Base-by-base conservation (phyloP, 768 basidiomycete genomes). In the Leccinum fibrillosum region DNA sequence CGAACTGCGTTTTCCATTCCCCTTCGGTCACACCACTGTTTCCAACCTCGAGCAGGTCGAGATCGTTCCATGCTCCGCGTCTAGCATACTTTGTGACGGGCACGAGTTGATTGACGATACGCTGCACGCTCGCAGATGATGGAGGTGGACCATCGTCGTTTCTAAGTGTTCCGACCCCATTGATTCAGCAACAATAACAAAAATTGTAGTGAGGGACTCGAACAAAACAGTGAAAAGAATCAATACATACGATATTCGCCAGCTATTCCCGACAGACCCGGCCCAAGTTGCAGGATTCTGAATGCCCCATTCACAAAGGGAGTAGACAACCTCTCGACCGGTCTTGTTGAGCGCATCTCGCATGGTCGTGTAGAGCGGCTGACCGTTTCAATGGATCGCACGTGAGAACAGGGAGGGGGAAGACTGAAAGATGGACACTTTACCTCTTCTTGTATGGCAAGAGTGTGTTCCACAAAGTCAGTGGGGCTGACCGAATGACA, bases 21-120 rank as follows among this genome's bases (percentile, higher is more conserved):
- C 17, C 32, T 42, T 34, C 58, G 0, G 79, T 78, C 34, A 82
- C 55, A 4, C 77, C 78, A 4, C 64, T 49, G 57, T 82, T 82
- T 6, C 82, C 81, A 19, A 83, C 81, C 63, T 82, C 80, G 34
- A 84, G 73, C 72, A 83, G 68, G 64, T 83, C 82, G 21, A 83
- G 70, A 64, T 84, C 82, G 60, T 80, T 80, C 75, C 75, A 79
- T 32, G 69, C 73, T 19, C 79, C 81, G 1, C 72, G 78, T 35
- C 75, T 74, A 23, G 82, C 77, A 59, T 80, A 82, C 53, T 73
- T 72, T 26, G 80, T 78, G 25, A 82, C 75, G 4, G 81, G 82
- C 5, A 82, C 82, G 1, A 63, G 47, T 8, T 63, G 56, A 42
- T 63, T 63, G 26, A 63, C 47, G 51, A 63, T 61, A n/a, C 60